Evolutionary conservation across 768 basidiomycete species (phyloP), one percentile per base, ranked within the genome.

Genomic region (Phlegmacium glaucopus): DNA sequence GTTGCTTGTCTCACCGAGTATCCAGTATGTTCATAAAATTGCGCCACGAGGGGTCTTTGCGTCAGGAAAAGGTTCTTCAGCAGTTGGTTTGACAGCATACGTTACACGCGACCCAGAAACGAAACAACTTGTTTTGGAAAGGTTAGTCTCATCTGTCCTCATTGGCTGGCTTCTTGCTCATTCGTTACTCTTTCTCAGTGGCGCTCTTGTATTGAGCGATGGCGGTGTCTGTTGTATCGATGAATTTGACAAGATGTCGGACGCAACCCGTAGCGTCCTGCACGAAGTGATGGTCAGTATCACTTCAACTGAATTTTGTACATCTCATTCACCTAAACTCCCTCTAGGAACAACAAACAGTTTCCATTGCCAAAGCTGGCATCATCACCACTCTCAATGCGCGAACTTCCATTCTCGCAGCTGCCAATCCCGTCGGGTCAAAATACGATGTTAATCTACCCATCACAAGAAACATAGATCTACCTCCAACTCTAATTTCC

Each of bases 231-330:
- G 94, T 63, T 98, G 95, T 62, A 98, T 98, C 55, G 95, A 98
- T 57, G 95, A 98, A 67, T 98, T 99, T 57, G 96, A 99, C 71
- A 99, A 99, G 68, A 99, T 99, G 96, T 94, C 94, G 29, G 87
- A 97, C 51, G 82, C 90, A 4, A 98, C 96, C 37, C 85, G 96
- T 39, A 97, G 96, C 62, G 95, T 98, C 8, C 80, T 99, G 38
- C 96, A 99, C 67, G 95, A 98, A 82, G 94, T 96, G 12, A 98
- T 98, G 95, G 90, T 91, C 54, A 44, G 50, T 46, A 11, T 28
- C 11, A 34, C 17, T 22, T 29, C 17, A 8, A 12, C 37, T 9
- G n/a, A 13, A 9, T 1, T 7, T 15, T 44, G 7, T 15, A 29
- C 15, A 29, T 13, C 17, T 27, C 10, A 34, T 12, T 45, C 9